Percentiles rank a stretch among this genome's conserved stretches.
Conservation (phyloP, 192 early-diverging fungal genomes). For the Coemansia sp. region DNA sequence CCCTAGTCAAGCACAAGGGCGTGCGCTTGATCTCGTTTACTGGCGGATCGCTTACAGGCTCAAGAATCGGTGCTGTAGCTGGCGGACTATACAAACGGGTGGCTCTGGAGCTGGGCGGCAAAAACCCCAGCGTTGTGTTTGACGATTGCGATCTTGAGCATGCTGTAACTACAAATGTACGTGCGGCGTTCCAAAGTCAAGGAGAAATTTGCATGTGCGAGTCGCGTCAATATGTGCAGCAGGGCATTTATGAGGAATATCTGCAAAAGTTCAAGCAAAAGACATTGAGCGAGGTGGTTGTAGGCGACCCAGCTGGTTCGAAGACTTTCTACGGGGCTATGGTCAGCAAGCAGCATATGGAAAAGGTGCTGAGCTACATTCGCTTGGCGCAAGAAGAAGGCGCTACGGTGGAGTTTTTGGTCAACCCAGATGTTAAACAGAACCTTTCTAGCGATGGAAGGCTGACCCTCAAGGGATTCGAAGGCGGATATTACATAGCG, state of each 20-base stretch:
- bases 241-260: slow-evolving; percentile 63
- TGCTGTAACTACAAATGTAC: slow-evolving; percentile 64
- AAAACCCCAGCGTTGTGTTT: slow-evolving; percentile 78
- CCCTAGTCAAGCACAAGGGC: slow-evolving; percentile 66
- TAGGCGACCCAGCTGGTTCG: slow-evolving; percentile 69
- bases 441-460: slow-evolving; percentile 44
- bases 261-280: slow-evolving; percentile 56
- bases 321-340: slow-evolving; percentile 69
- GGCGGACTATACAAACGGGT: slow-evolving; percentile 72
- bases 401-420: slow-evolving; percentile 57
- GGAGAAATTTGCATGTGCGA: slow-evolving; percentile 81
- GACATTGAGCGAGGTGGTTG: slow-evolving; percentile 48
- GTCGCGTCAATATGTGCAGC: slow-evolving; percentile 78
- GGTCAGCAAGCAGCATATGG: slow-evolving; percentile 65
- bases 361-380: slow-evolving; percentile 70
- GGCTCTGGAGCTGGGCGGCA: slow-evolving; percentile 82
- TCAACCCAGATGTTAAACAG: slow-evolving; percentile 24
- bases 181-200: slow-evolving; percentile 66
- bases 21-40: slow-evolving; percentile 77
- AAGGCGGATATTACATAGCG: slow-evolving; percentile 73
- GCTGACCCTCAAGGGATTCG: slow-evolving; percentile 43
- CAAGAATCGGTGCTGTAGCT: slow-evolving; percentile 58
- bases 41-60: slow-evolving; percentile 68
- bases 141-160: slow-evolving; percentile 72
- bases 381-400: slow-evolving; percentile 59